phyloP scores from a whole-genome alignment of 345 rosid species.

The Mercurialis annua region DNA sequence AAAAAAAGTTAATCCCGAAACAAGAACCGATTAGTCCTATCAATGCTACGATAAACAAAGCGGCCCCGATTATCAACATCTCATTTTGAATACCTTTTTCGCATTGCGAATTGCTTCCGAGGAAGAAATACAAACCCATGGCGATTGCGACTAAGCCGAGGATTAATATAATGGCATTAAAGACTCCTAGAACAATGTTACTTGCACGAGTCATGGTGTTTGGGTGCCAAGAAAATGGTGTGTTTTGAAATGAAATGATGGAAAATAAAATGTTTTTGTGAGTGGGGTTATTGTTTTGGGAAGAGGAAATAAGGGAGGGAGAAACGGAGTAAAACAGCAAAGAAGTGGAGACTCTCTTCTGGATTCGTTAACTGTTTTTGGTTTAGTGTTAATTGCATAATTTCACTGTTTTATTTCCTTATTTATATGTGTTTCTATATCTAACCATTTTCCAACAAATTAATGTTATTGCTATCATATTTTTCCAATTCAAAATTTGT shows the following conservation, averaged over 20 bases:
- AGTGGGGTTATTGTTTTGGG: background rate
- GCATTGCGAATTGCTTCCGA: background rate
- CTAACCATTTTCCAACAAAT: no score
- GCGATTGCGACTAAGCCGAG: background rate
- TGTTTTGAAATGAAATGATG: no score
- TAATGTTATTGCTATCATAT: no score
- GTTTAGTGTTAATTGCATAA: background rate
- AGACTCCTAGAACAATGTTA: constrained; percentile 1
- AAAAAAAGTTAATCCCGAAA: background rate
- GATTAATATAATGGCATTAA: background rate
- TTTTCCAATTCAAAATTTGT: no score
- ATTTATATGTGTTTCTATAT: no score
- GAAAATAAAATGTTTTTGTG: background rate
- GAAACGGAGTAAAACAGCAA: constrained; percentile 1
- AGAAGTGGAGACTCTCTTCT: background rate
- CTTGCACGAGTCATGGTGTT: background rate
- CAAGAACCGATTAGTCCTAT: constrained; percentile 6
- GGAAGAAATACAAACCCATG: background rate
- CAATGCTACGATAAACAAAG: background rate
- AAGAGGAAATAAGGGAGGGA: background rate
- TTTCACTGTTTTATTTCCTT: background rate
- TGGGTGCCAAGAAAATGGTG: no score
- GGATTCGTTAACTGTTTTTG: background rate
- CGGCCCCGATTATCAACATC: background rate
- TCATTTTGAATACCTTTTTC: background rate